Conservation (phyloP, 495 filamentous ascomycete genomes). For the Aspergillus campestris region DNA sequence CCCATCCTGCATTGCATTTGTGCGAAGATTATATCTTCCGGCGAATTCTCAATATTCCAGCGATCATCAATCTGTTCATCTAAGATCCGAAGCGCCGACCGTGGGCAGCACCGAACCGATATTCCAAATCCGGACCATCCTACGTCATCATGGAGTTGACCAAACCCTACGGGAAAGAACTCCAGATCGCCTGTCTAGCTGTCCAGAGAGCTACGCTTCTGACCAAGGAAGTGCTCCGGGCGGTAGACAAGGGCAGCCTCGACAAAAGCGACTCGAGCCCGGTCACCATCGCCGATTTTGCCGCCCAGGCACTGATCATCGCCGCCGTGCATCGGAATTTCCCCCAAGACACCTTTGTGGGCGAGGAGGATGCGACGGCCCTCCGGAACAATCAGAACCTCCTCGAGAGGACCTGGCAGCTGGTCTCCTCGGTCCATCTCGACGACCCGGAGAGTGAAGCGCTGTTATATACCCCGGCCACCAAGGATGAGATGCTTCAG, state of each 20-base stretch:
- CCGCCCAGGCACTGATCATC: conserved; percentile 55
- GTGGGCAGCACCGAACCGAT: no score
- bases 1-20: no score
- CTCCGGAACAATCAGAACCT: conserved; percentile 42
- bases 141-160: conserved; percentile 10
- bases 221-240: conserved; percentile 41
- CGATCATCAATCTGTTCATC: no score
- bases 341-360: conserved; percentile 49
- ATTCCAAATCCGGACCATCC: no score
- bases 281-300: conserved; percentile 62
- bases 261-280: conserved; percentile 53
- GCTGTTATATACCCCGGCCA: conserved; percentile 31
- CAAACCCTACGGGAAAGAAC: conserved; percentile 36
- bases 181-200: conserved; percentile 40
- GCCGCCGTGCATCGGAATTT: conserved; percentile 45
- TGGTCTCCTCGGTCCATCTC: conserved; percentile 32
- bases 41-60: no score
- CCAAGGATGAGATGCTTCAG: conserved; percentile 48
- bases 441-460: conserved; percentile 33
- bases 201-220: conserved; percentile 47
- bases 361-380: conserved; percentile 52
- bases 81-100: no score
- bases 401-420: conserved; percentile 43
- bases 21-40: no score
- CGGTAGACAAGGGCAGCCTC: conserved; percentile 39